These are phyloP conservation scores for Climacium dendroides DNA, from an alignment of 225 moss, liverwort and hornwort genomes.

Conservation along the genomic window DNA sequence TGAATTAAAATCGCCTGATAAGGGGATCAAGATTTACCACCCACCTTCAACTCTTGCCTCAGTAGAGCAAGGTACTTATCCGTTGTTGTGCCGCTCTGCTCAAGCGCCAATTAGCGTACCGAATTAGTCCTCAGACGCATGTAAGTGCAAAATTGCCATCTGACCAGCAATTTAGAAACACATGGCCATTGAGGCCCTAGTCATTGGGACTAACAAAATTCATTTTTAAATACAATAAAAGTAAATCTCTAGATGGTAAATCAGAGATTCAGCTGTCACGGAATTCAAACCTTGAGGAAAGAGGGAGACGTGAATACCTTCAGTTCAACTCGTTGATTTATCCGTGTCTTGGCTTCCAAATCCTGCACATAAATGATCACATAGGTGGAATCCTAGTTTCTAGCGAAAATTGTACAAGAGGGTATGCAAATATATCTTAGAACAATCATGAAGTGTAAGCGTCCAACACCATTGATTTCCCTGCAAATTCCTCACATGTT, in stretches of 20 bases:
- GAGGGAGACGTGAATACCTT: constrained; percentile 27
- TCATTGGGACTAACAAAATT: background rate
- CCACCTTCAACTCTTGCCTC: constrained; percentile 57
- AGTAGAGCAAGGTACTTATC: constrained; percentile 55
- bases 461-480: background rate
- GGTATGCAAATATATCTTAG: background rate
- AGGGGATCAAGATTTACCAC: background rate
- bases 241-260: background rate
- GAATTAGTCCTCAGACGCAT: background rate
- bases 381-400: background rate
- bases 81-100: constrained; percentile 70
- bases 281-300: background rate
- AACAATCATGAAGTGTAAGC: background rate
- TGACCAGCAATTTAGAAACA: background rate
- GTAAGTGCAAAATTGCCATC: background rate
- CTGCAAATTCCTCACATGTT: background rate
- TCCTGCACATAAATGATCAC: constrained; percentile 45
- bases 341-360: constrained; percentile 53
- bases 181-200: background rate
- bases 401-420: background rate
- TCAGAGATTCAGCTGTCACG: background rate
- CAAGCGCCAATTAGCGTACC: background rate
- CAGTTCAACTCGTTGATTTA: constrained; percentile 65
- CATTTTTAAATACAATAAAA: background rate
- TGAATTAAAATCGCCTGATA: background rate